Evolutionary conservation across 352 stramenopile species (phyloP).

Genomic region (Phytopythium mirpurense): DNA sequence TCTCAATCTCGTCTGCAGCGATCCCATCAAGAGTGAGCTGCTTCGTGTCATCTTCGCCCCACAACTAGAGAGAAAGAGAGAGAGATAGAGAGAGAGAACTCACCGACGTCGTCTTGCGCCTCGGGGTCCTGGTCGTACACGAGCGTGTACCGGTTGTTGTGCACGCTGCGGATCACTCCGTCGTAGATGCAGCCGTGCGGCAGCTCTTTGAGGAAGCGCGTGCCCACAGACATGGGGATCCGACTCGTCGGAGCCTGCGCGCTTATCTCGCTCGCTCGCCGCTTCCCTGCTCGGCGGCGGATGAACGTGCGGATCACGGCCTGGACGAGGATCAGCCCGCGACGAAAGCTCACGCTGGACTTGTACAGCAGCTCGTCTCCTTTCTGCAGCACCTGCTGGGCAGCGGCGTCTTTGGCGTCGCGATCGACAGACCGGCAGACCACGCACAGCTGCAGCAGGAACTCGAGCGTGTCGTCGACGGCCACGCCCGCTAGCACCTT

Average conservation of each 20-base stretch:
- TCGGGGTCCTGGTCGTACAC: slow-evolving; percentile 59
- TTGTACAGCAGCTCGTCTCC: slow-evolving; percentile 71
- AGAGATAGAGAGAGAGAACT: neutral
- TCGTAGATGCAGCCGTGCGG: slow-evolving; percentile 62
- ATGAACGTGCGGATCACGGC: slow-evolving; percentile 68
- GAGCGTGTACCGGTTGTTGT: slow-evolving; percentile 42
- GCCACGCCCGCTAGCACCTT: slow-evolving; percentile 69
- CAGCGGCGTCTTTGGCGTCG: slow-evolving; percentile 47
- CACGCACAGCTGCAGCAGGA: slow-evolving; percentile 64
- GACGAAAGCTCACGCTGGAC: slow-evolving; percentile 64
- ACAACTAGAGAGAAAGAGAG: too few species aligned
- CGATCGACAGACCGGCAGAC: slow-evolving; percentile 43
- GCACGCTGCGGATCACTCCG: slow-evolving; percentile 42
- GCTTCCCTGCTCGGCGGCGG: slow-evolving; percentile 29
- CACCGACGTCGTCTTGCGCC: slow-evolving; percentile 66
- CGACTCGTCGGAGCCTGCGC: neutral
- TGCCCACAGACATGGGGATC: slow-evolving; percentile 44
- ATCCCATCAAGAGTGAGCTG: neutral
- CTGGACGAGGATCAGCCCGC: slow-evolving; percentile 64
- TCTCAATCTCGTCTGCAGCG: slow-evolving; percentile 57
- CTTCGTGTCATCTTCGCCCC: neutral
- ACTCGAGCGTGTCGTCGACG: slow-evolving; percentile 66
- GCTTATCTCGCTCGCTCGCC: slow-evolving; percentile 23
- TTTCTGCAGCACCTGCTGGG: slow-evolving; percentile 49
- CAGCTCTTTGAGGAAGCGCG: slow-evolving; percentile 69